Percentiles rank a stretch among this genome's conserved stretches.
Evolutionary conservation across 352 stramenopile genomes (phyloP).

Genomic region (Phytopythium chamaehyphon): DNA sequence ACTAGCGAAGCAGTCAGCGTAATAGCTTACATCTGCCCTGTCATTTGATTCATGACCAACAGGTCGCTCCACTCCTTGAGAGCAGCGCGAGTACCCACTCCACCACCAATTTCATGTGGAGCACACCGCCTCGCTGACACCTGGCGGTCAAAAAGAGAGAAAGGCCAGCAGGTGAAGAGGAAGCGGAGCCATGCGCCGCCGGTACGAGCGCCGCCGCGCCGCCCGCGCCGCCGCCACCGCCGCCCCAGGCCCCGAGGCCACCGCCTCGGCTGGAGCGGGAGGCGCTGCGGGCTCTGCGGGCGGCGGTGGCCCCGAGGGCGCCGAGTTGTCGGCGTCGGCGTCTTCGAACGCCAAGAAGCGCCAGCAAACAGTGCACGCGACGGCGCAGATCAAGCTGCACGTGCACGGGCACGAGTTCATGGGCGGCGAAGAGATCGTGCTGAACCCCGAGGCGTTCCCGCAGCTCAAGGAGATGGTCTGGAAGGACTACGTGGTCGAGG

Average conservation of each 20-base stretch:
- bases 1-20: too few relatives aligned
- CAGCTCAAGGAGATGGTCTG: constrained; percentile 58
- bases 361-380: constrained; percentile 38
- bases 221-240: constrained; percentile 29
- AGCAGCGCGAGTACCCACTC: too few relatives aligned
- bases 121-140: too few relatives aligned
- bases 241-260: constrained; percentile 14
- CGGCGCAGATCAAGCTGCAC: constrained; percentile 72
- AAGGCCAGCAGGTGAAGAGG: neutral
- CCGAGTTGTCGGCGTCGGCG: constrained; percentile 1
- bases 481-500: constrained; percentile 78
- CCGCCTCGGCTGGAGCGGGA: neutral
- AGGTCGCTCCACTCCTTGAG: too few relatives aligned
- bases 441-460: constrained; percentile 82
- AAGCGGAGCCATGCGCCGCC: constrained; percentile 31
- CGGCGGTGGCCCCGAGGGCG: neutral
- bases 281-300: neutral
- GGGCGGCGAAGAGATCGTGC: constrained; percentile 70
- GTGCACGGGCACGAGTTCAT: constrained; percentile 84
- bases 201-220: constrained; percentile 44
- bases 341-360: constrained; percentile 28
- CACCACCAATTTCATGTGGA: too few relatives aligned
- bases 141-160: neutral
- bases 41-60: too few relatives aligned
- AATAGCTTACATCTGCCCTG: too few relatives aligned